Evolutionary conservation across 306 rosid species (phyloP), one percentile per base, ranked within the genome.

Genomic region (Mucuna pruriens): DNA sequence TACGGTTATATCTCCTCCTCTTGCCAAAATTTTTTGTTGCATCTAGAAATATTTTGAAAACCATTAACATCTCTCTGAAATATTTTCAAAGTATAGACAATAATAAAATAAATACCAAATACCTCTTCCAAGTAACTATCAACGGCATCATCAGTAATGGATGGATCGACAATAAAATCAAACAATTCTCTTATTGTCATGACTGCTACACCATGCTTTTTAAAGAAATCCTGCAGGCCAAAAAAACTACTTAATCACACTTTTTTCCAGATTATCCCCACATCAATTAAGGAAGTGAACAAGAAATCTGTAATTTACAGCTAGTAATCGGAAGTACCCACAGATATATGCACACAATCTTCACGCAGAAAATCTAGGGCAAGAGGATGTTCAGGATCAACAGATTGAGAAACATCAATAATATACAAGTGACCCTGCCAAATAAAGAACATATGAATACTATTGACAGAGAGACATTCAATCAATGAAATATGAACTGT

Each of bases 391-490:
- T 95, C 97, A 49, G 89, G 95, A 75, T 95, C 97, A 83, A 95
- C 98, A 9, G 97, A 60, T 92, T 92, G 98, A 84, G 98, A 95
- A 84, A 92, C 98, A 77, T 95, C 97, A 10, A 95, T 95, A 54
- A 95, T 86, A 86, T 92, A 88, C 82, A 91, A 85, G 85, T 91
- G 97, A 76, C 98, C 97, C 98, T 92, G 82, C n/a, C 22, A 80
- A 81, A 74, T 51, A 46, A 55, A 78, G 22, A 65, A 40, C 68
- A 77, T 10, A 71, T 15, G 55, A 49, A 76, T 75, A 71, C 22
- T 61, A 63, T 76, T 20, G 76, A 64, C 13, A 76, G 20, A 63
- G 4, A 65, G 49, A 49, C 7, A 75, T 71, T 36, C 22, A 51
- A 65, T 25, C 83, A 71, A 76, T 3, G 44, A 77, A 74, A 67